These are phyloP conservation scores for Silene conica DNA, from an alignment of 148 eudicot genomes.

Conservation along the genomic window DNA sequence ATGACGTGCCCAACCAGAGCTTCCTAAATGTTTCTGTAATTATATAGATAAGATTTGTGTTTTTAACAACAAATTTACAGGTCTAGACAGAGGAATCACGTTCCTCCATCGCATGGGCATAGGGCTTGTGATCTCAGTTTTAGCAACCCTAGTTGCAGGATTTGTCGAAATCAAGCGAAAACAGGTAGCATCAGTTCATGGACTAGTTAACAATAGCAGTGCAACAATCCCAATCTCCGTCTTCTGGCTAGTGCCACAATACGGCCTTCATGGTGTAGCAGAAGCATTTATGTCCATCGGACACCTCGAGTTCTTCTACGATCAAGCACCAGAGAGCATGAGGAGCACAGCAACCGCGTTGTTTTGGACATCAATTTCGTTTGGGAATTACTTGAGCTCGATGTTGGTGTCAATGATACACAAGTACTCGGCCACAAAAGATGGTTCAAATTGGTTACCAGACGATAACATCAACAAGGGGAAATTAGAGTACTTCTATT, in stretches of 20 bases:
- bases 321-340: constrained; percentile 94
- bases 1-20: no score
- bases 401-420: constrained; percentile 56
- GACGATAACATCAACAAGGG: constrained; percentile 62
- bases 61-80: constrained; percentile 36
- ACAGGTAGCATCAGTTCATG: constrained; percentile 23
- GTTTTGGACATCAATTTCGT: constrained; percentile 57
- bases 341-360: constrained; percentile 70
- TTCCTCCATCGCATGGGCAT: constrained; percentile 85
- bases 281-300: constrained; percentile 93
- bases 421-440: constrained; percentile 36
- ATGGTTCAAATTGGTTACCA: constrained; percentile 70
- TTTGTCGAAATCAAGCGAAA: constrained; percentile 61
- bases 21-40: no score
- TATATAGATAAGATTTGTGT: no score
- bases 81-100: constrained; percentile 57
- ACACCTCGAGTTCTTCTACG: constrained; percentile 79
- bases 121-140: constrained; percentile 57
- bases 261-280: constrained; percentile 69
- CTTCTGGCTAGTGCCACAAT: constrained; percentile 76
- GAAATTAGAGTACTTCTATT: constrained; percentile 72
- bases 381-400: constrained; percentile 64
- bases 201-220: constrained; percentile 25
- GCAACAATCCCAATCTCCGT: constrained; percentile 49
- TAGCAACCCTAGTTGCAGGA: constrained; percentile 76